Base-by-base conservation (phyloP, 2,329 filamentous ascomycete genomes). In the Nakataea oryzae region DNA sequence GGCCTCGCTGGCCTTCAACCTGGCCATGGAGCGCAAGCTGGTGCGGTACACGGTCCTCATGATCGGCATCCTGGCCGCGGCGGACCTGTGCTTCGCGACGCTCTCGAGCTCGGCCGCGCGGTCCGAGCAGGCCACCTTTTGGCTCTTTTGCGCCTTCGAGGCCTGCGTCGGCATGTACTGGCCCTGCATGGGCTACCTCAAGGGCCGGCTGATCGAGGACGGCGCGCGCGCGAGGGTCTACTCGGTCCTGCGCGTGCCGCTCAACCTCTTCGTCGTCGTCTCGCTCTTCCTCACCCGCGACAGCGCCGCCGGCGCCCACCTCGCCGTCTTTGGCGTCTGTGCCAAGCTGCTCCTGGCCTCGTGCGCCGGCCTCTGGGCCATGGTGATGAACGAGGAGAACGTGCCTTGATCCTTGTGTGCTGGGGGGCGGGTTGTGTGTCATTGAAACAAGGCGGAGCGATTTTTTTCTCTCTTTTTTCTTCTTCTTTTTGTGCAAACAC, bases 181-280 rank as follows among this genome's bases (percentile, higher is more conserved):
- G 67, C 82, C 82, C 0, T 77, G 75, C 61, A 80, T 84, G 72
- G 79, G 77, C 3, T 78, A 75, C 30, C 69, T 84, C 63, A 83
- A 84, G 68, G 79, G 80, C 8, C 72, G 74, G 50, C 70, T 83
- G 6, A 76, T 86, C 21, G 78, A 80, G 1, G 81, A 85, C 66
- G 77, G 75, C 3, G 74, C 79, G 9, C 71, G 82, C 56, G 81
- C 78, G 7, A 79, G 78, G 65, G 76, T 84, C 7, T 85, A 85
- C 66, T 79, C 77, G 1, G 72, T 83, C 59, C 69, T 85, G 66
- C 74, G 82, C 50, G 75, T 86, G 17, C 84, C 84, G 13, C 71
- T 87, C 64, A 86, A 86, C 67, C 64, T 81, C 21, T 83, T 84
- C 66, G 81, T 85, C 1, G 77, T 84, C 12, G 71, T 77, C 7